Conservation (phyloP, 495 filamentous ascomycete genomes). For the Tuber magnatum region DNA sequence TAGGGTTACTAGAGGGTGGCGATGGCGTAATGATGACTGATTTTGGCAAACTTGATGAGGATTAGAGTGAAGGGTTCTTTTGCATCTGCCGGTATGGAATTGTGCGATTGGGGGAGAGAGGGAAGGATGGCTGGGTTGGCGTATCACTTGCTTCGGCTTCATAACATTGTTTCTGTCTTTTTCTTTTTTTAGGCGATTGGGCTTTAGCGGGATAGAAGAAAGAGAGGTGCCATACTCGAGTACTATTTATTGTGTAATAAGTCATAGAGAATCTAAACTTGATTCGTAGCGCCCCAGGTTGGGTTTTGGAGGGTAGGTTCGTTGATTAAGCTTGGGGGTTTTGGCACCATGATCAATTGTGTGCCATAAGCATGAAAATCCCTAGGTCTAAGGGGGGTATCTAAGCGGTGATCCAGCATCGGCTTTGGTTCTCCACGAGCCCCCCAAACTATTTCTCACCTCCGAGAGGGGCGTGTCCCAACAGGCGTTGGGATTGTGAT, state of each 20-base stretch:
- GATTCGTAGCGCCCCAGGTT: not conserved
- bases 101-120: not conserved
- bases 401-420: not conserved
- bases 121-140: not conserved
- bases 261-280: not conserved
- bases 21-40: constrained; percentile 27
- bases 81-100: not conserved
- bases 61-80: constrained; percentile 8
- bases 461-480: not conserved
- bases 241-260: not conserved
- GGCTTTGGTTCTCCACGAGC: not conserved
- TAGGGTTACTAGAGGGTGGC: constrained; percentile 27
- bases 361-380: not conserved
- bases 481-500: not conserved
- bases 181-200: not conserved
- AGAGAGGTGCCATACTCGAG: not conserved
- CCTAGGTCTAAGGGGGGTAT: not conserved
- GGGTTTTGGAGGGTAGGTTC: not conserved
- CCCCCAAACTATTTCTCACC: not conserved
- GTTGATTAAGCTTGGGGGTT: not conserved
- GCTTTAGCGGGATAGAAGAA: not conserved
- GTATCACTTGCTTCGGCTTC: not conserved
- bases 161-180: not conserved
- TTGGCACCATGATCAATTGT: not conserved
- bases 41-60: constrained; percentile 36